Evolutionary conservation across 306 rosid genomes (phyloP), one percentile per base, ranked within the genome.

Genomic region (Pterocarpus macrocarpus): DNA sequence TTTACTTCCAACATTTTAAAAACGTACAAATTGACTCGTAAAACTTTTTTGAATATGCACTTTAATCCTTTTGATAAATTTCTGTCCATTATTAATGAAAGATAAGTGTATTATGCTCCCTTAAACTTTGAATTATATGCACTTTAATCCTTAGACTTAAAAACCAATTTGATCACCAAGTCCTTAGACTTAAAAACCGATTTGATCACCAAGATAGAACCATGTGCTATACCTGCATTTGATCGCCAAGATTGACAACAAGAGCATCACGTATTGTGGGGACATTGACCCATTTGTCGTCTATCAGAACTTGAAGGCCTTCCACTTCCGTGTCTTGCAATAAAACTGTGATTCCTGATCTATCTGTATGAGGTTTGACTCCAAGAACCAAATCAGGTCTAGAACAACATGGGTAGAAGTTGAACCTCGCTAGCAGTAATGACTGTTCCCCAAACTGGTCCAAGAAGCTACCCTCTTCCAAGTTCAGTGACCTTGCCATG

Each of bases 341-440:
- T n/a, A 91, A 78, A 35, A 80, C 77, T 33, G 94, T 89, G 47
- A 90, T 61, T 76, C 84, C 90, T 63, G 97, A 88, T 82, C 88
- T 81, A 47, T 89, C 93, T 12, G 97, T 85, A 67, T 88, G 97
- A 74, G 93, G 87, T 71, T 91, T 91, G 59, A 88, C 83, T 1
- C 93, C 96, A 44, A 89, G 92, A 83, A 91, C 93, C 86, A 79
- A 36, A 79, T 88, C 87, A 28, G 97, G 89, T 74, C 90, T 88
- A 1, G 87, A 82, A 77, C 97, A 89, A 7, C 62, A 76, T 5
- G 94, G 97, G 28, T 91, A 92, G 84, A 84, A 90, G 85, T 86
- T 88, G 14, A 89, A 75, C 81, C 90, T 84, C 2, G 86, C 80
- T 10, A 33, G 64, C 73, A 91, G 14, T 8, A 58, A 14, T 7